Evolutionary conservation across 2,329 filamentous ascomycete species (phyloP).

Genomic region (Pestalotiopsis sp.): DNA sequence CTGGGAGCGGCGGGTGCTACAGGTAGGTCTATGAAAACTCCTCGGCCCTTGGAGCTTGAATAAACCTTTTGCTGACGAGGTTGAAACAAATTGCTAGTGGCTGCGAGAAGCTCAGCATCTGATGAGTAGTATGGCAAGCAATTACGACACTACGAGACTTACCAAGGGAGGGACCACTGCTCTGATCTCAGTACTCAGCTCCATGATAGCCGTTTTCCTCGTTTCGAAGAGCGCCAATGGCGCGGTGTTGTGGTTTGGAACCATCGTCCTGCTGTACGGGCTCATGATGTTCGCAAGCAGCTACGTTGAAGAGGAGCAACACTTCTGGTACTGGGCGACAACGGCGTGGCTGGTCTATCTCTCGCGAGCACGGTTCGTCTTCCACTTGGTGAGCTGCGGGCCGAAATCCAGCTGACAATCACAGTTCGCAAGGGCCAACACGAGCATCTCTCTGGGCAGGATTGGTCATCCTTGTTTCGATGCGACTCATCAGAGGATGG

Average conservation of each 20-base stretch:
- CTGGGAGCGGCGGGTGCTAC: background rate
- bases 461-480: slow-evolving; percentile 56
- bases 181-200: slow-evolving; percentile 37
- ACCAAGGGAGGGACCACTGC: slow-evolving; percentile 44
- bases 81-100: slow-evolving; percentile 50
- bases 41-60: background rate
- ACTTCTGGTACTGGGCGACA: slow-evolving; percentile 95
- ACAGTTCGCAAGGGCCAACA: background rate
- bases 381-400: background rate
- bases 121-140: slow-evolving; percentile 89
- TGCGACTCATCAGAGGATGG: slow-evolving; percentile 77
- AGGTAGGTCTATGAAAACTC: background rate
- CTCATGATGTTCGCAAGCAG: slow-evolving; percentile 97
- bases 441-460: slow-evolving; percentile 26
- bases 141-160: slow-evolving; percentile 77
- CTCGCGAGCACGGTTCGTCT: slow-evolving; percentile 42
- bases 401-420: background rate
- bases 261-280: slow-evolving; percentile 66
- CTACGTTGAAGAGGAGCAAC: slow-evolving; percentile 97
- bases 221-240: slow-evolving; percentile 22
- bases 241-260: slow-evolving; percentile 43
- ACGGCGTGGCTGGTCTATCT: slow-evolving; percentile 68
- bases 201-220: slow-evolving; percentile 39
- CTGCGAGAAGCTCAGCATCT: slow-evolving; percentile 72
- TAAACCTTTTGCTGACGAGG: background rate